Evolutionary conservation across 108 stramenopile genomes (phyloP), one percentile per base, ranked within the genome.

Genomic region (Cyclotella kingstonii): DNA sequence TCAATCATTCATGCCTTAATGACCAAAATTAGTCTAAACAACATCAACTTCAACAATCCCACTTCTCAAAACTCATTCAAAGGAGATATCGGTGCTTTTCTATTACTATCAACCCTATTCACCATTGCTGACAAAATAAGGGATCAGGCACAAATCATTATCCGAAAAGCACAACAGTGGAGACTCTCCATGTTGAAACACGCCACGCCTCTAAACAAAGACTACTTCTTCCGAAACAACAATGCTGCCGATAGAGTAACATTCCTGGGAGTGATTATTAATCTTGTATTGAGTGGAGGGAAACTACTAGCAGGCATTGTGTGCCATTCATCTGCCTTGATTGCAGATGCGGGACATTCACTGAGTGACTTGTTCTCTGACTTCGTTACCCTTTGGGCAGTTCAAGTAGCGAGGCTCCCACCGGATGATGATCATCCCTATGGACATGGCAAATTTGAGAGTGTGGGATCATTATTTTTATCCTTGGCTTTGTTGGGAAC

Each of bases 291-390:
- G 41, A 78, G 77, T 42, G 66, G 80, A 7, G 86, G 84, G n/a
- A 96, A 96, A 66, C 69, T 74, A 0, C 63, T 76, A 5, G 85
- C 91, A 25, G 97, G 97, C 15, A 69, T 95, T 5, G 35, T 70
- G 5, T 84, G 91, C 54, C 84, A 90, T 68, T 92, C 90, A 0
- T 68, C 86, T 5, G 96, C 92, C 14, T 65, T 98, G 59, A 70
- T 98, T 41, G 95, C 98, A 21, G 98, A 98, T 75, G 98, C 96
- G 0, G 96, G 95, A 3, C 98, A 98, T 80, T 91, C 91, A 2
- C 51, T 95, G 22, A 81, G 78, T 28, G 98, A 98, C 76, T 67
- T 98, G 30, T 74, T 95, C 35, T 79, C 77, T 28, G 98, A 98
- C 66, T 91, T 95, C 53, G 89, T 98, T 14, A 97, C 98, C 11